Evolutionary conservation across 2,329 filamentous ascomycete species (phyloP), one percentile per base, ranked within the genome.

Genomic region (Byssoonygena ceratinophila): DNA sequence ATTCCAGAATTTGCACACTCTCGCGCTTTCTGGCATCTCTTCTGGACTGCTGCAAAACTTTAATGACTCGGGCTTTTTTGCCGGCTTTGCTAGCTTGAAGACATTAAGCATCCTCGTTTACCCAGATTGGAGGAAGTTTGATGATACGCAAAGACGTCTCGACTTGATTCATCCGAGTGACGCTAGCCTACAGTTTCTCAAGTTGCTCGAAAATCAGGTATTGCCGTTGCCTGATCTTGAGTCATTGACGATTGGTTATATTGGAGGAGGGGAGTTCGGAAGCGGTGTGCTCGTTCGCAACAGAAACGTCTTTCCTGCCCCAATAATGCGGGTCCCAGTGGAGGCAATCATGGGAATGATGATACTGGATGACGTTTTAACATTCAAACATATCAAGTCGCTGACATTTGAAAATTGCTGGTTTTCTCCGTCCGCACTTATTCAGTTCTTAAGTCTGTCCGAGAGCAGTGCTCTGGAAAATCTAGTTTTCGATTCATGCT

Each of bases 321-420:
- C 70, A 4, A 63, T 63, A 32, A 62, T 61, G 55, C 59, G 16
- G 54, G 53, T 41, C 31, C 56, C 14, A 57, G 46, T 52, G 46
- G 55, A 18, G 23, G 40, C 46, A 45, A 53, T 22, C 27, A 51
- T 11, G 25, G 44, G 29, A 25, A 8, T 36, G 14, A 45, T 31
- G 36, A 34, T 6, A 52, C n/a, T n/a, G n/a, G 47, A 47, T 20
- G 29, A 67, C 25, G 54, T 81, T 4, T 62, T 82, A n/a, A 63
- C 64, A 1, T 73, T 87, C 41, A 78, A 77, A 2, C 65, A 78
- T 59, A 64, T 86, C 22, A 71, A 78, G 55, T 70, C 79, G 46
- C 64, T 87, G 1, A 81, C 76, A 0, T 68, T 87, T 7, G 79
- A 79, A 58, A 87, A 87, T 59, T 85, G 83, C 66, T 87, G 83